A percentile compares a stretch with the other conserved stretches of the same genome.
Conservation (phyloP, 768 basidiomycete species). For the Amanita pallidorosea region DNA sequence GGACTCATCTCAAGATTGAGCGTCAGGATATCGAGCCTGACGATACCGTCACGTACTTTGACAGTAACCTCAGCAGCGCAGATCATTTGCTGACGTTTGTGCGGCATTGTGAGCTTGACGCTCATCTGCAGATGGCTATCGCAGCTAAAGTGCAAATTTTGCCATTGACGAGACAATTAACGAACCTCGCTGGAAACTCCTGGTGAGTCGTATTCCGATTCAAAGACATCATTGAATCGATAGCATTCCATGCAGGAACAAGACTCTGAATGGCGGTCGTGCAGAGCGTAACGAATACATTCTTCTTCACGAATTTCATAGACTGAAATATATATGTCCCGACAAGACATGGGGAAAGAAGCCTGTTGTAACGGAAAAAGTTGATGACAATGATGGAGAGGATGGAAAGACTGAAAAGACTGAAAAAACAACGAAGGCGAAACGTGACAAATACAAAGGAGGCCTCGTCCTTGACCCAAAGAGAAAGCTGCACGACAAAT, state of each 20-base stretch:
- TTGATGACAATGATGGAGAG: constrained; percentile 46
- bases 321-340: constrained; percentile 90
- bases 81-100: constrained; percentile 80
- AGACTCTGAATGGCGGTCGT: constrained; percentile 92
- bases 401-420: constrained; percentile 31
- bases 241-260: constrained; percentile 55
- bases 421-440: constrained; percentile 51
- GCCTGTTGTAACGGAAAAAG: constrained; percentile 33
- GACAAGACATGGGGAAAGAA: constrained; percentile 89
- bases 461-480: constrained; percentile 97
- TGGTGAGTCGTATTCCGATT: constrained; percentile 46
- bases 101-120: constrained; percentile 89
- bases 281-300: constrained; percentile 99
- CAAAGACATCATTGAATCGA: background rate
- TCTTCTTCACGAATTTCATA: constrained; percentile 94
- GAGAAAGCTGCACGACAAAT: constrained; percentile 92
- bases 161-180: constrained; percentile 86
- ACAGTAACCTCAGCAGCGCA: constrained; percentile 67
- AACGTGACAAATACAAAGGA: constrained; percentile 95
- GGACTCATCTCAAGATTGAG: constrained; percentile 74
- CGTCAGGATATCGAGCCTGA: constrained; percentile 95
- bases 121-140: constrained; percentile 97
- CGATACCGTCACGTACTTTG: constrained; percentile 86
- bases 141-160: constrained; percentile 88
- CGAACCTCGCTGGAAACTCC: constrained; percentile 92